Evolutionary conservation across 768 basidiomycete genomes (phyloP).

Genomic region (Termitomyces eurrhizus): DNA sequence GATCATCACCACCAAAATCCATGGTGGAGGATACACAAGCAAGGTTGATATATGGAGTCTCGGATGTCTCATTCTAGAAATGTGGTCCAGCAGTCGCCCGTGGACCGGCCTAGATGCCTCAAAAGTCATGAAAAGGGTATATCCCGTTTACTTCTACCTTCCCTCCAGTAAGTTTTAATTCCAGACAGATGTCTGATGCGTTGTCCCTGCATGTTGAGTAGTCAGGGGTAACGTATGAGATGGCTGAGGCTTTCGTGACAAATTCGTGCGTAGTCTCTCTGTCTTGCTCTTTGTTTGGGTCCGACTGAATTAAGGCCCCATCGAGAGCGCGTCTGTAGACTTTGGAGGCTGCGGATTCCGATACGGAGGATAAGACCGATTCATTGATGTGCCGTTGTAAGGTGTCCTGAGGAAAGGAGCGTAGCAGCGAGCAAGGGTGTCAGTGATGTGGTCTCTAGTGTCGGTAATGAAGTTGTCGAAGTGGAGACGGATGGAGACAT

Average conservation of each 20-base stretch:
- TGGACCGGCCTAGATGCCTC: conserved; percentile 88
- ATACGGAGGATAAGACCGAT: conserved; percentile 27
- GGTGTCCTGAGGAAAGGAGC: conserved; percentile 14
- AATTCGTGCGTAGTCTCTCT: conserved; percentile 35
- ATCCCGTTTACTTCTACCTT: too few species aligned
- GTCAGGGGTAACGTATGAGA: conserved; percentile 34
- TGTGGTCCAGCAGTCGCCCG: conserved; percentile 92
- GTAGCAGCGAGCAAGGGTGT: background rate
- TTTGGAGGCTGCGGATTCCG: conserved; percentile 25
- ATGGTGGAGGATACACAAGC: conserved; percentile 73
- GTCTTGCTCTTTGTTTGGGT: conserved; percentile 41
- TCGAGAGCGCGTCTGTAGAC: conserved; percentile 38
- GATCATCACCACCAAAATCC: conserved; percentile 78
- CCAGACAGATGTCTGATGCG: conserved; percentile 68
- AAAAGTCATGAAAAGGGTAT: conserved; percentile 89
- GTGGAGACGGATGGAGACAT: conserved; percentile 5
- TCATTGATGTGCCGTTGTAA: conserved; percentile 23
- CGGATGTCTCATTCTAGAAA: conserved; percentile 94
- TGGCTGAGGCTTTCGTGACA: conserved; percentile 24
- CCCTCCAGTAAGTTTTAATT: background rate
- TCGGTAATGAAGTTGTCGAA: background rate
- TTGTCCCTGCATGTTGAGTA: conserved; percentile 57
- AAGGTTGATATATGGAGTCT: conserved; percentile 99
- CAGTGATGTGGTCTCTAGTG: background rate
- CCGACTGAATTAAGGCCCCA: conserved; percentile 25